Evolutionary conservation across 2,329 filamentous ascomycete species (phyloP).

Genomic region (Ophiostoma populinum): DNA sequence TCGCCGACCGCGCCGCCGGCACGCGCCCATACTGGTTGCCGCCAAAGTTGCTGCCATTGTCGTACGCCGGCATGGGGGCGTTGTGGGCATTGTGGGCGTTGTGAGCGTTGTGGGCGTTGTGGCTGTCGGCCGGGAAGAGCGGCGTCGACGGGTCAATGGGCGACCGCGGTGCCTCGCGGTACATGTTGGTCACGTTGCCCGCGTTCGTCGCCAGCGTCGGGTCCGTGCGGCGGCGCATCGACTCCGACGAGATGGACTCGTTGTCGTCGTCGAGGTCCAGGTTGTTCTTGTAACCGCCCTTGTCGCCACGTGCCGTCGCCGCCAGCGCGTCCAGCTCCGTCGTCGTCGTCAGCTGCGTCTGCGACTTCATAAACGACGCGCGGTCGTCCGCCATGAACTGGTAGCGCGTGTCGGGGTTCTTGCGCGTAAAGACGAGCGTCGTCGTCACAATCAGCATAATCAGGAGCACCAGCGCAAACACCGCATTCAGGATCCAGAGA

Average conservation of each 20-base stretch:
- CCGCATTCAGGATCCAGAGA: constrained; percentile 68
- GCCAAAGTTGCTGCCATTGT: constrained; percentile 6
- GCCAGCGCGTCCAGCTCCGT: constrained; percentile 72
- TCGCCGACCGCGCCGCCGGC: constrained; percentile 13
- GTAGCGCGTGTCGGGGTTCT: constrained; percentile 76
- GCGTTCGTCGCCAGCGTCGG: constrained; percentile 7
- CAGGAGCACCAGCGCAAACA: constrained; percentile 58
- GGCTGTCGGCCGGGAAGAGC: constrained; percentile 27
- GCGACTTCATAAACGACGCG: constrained; percentile 80
- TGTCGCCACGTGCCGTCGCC: constrained; percentile 64
- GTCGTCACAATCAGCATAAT: constrained; percentile 58
- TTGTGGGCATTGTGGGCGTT: constrained; percentile 8
- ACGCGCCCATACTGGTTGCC: not conserved
- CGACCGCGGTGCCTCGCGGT: constrained; percentile 21
- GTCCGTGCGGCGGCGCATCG: constrained; percentile 27
- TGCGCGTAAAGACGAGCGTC: constrained; percentile 52
- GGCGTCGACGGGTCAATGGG: constrained; percentile 33
- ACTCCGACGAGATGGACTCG: constrained; percentile 46
- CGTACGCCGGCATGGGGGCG: not conserved
- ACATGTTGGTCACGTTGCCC: constrained; percentile 15
- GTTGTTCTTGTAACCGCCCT: constrained; percentile 39
- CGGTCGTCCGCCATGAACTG: constrained; percentile 82
- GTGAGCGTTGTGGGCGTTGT: constrained; percentile 13
- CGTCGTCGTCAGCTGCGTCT: constrained; percentile 49
- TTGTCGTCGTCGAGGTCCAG: constrained; percentile 57